Base-by-base conservation (phyloP, 176 grass and related monocot genomes). In the Cocos nucifera region DNA sequence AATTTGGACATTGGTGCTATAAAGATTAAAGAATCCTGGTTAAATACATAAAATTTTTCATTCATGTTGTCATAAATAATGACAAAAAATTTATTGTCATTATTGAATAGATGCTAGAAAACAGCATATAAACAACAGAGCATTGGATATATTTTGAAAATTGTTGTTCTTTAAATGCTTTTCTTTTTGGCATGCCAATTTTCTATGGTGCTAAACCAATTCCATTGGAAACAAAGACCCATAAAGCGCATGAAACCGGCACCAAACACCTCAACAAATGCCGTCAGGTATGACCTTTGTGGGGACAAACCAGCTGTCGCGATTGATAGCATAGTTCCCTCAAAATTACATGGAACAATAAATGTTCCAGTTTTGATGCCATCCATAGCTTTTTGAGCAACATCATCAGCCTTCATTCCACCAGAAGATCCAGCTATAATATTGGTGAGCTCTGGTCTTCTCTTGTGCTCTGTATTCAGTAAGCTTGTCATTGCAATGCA, bases 291-390 rank as follows among this genome's bases (percentile, higher is more conserved):
- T 17, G 93, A 98, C 64, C 87, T 89, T 67, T 98, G 93, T 0
- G 93, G 87, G 17, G 93, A 89, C 61, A 98, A 58, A 72, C 93
- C 93, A 70, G 76, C 77, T 58, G 93, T 98, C 23, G 87, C 93
- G 51, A 98, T 66, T 57, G 93, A 79, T 28, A 98, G 62, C 82
- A 98, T 92, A 24, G 59, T 49, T 3, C 93, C 93, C 39, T 92
- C 84, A 0, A 98, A 92, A 58, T 98, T 98, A 73, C 93, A 98
- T 16, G 93, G 84, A n/a, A 83, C 26, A 59, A 69, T 81, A 64
- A 98, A 98, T 30, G 62, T 84, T n/a, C 81, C 84, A 22, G 67
- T 59, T 92, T 89, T 98, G 49, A 98, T 75, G 66, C 93, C 93
- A 18, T 68, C 50, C 28, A 98, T 35, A 73, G 93, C 93, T 57